Percentiles rank a stretch among this genome's conserved stretches.
Evolutionary conservation across 2,329 filamentous ascomycete species (phyloP).

Genomic region (Alternaria viburni): DNA sequence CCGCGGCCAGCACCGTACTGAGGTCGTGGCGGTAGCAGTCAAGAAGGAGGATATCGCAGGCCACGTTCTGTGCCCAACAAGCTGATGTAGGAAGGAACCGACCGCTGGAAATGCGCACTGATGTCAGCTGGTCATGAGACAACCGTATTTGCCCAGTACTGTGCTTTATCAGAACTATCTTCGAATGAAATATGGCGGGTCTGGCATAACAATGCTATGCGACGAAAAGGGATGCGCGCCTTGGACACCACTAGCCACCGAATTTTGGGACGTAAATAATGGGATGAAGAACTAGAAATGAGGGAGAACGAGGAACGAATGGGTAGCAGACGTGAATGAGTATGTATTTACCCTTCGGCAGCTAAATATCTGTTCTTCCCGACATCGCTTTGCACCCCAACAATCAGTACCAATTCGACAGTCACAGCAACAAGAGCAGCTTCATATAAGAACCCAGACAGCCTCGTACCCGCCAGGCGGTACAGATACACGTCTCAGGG

Average conservation of each 20-base stretch:
- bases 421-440: not conserved
- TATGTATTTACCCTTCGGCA: accelerated
- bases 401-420: not conserved
- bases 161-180: not conserved
- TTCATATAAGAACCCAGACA: not conserved
- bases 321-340: not conserved
- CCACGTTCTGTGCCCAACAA: accelerated
- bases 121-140: not conserved
- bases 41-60: not conserved
- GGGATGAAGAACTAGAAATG: not conserved
- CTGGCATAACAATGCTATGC: not conserved
- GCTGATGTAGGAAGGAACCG: not conserved
- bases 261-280: not conserved
- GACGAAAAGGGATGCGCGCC: not conserved
- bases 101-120: not conserved
- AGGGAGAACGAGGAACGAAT: not conserved
- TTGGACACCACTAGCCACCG: not conserved
- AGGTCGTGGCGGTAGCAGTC: too few species aligned
- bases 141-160: not conserved
- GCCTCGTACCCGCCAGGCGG: not conserved
- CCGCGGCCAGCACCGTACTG: too few species aligned
- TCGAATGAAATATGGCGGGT: not conserved
- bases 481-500: not conserved
- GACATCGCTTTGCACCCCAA: not conserved
- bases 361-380: not conserved